Base-by-base conservation (phyloP, 352 stramenopile genomes). In the Thalassiosira allenii region DNA sequence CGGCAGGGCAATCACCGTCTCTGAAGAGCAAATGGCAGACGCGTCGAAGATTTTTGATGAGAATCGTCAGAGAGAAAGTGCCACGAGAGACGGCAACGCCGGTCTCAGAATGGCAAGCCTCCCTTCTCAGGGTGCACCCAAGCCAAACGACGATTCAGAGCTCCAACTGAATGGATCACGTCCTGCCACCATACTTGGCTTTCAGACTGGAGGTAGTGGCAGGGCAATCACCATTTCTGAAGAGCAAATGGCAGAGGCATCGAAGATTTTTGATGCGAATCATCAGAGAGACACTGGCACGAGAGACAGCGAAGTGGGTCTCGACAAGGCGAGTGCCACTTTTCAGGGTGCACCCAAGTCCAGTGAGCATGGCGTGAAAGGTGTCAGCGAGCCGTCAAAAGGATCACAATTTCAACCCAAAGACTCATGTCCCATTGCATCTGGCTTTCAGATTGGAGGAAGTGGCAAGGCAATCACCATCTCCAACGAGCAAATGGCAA, bases 131-230 rank as follows among this genome's bases (percentile, higher is more conserved):
- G n/a, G n/a, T n/a, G n/a, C n/a, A n/a, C n/a, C 11, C n/a, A 51
- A 66, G 41, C 8, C 20, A 66, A n/a, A n/a, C n/a, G n/a, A n/a
- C n/a, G n/a, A n/a, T n/a, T n/a, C n/a, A n/a, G n/a, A n/a, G n/a
- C n/a, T n/a, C n/a, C n/a, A n/a, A n/a, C n/a, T n/a, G n/a, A n/a
- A n/a, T n/a, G n/a, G n/a, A n/a, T n/a, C n/a, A n/a, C n/a, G n/a
- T n/a, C n/a, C n/a, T n/a, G n/a, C n/a, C n/a, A n/a, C n/a, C n/a
- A n/a, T n/a, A n/a, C n/a, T 58, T 59, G 56, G 56, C 8, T 68
- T 77, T 68, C 11, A 25, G 12, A 68, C 37, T 3, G 67, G 5
- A 53, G 67, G 67, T n/a, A 77, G 67, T 51, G 56, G 67, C 20
- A 67, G 44, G 54, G 67, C 67, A 33, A 58, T 77, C 12, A 25